Percentiles rank a stretch among this genome's conserved stretches.
These are phyloP conservation scores for Penicillium dipodomyicola DNA, from an alignment of 495 filamentous ascomycete species.

Conservation along the genomic window DNA sequence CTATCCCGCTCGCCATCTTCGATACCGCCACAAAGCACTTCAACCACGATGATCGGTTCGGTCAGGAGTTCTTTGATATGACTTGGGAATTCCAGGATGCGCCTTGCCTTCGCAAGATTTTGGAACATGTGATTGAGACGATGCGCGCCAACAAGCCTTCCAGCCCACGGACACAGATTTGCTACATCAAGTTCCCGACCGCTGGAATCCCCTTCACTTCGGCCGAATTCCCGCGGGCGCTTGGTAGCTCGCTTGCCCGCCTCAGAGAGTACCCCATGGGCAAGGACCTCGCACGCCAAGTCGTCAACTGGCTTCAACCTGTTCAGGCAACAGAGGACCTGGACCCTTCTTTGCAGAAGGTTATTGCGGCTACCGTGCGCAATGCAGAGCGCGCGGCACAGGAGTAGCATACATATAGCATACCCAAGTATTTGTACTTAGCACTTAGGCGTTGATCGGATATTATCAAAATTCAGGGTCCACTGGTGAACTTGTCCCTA, in stretches of 20 bases:
- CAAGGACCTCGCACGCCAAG: conserved; percentile 50
- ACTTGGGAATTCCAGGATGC: conserved; percentile 64
- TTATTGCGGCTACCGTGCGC: conserved; percentile 56
- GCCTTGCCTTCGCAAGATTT: conserved; percentile 63
- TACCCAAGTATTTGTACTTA: conserved; percentile 15
- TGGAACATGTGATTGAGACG: conserved; percentile 69
- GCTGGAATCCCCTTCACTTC: conserved; percentile 62
- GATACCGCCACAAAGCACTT: conserved; percentile 81
- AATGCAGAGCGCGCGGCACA: conserved; percentile 36
- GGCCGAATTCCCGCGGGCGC: conserved; percentile 67
- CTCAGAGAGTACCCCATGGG: conserved; percentile 47
- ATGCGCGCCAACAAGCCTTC: conserved; percentile 58
- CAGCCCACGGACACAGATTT: conserved; percentile 59
- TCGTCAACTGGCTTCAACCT: conserved; percentile 57
- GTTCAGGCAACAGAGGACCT: conserved; percentile 56
- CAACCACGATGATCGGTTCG: conserved; percentile 57
- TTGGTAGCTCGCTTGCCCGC: conserved; percentile 61
- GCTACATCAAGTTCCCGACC: conserved; percentile 67
- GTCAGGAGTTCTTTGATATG: conserved; percentile 75
- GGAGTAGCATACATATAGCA: conserved; percentile 18
- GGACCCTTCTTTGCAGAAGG: conserved; percentile 65
- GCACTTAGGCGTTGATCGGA: conserved; percentile 27
- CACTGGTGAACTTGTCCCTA: conserved; percentile 6
- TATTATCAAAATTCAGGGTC: conserved; percentile 21
- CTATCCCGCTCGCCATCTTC: conserved; percentile 90